Evolutionary conservation across 495 filamentous ascomycete genomes (phyloP), one percentile per base, ranked within the genome.

Genomic region (Penicillium turbatum): DNA sequence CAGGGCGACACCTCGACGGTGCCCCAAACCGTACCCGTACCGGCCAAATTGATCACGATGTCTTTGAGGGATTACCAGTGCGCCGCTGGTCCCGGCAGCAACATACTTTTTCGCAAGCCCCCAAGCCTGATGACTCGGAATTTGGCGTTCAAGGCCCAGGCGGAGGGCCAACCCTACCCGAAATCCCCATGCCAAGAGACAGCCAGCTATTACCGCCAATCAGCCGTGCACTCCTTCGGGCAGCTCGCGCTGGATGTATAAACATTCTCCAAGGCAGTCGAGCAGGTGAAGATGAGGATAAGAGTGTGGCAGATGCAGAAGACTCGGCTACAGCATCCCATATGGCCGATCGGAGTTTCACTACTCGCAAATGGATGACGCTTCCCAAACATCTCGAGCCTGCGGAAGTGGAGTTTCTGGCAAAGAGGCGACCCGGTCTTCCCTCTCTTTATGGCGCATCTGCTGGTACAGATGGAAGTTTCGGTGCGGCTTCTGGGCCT

Each of bases 11-110:
- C 50, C 65, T 75, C 56, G 65, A 62, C 52, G 68, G 84, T 56
- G 83, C 76, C 55, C 80, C 79, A 62, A 87, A 83, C 55, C 84
- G 87, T 57, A 85, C 85, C 48, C 81, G 88, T 62, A 86, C 86
- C 41, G 84, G 88, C 48, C 85, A 87, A 64, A 82, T 87, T 39
- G 93, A 97, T 61, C 90, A 96, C 66, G 95, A 98, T 76, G 84
- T 97, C 60, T 93, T 96, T 56, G 92, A 97, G 70, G 91, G 93
- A 39, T 78, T 98, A 6, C 93, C 93, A 16, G 84, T 98, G 42
- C 87, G 92, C 53, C 89, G 95, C 78, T 98, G 92, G 90, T 82
- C 86, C 53, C 82, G 83, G 49, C 81, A 86, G 62, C 75, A 71
- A 69, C 82, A 92, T 27, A 87, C 77, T 32, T 70, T 95, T 57